Percentiles rank a stretch among this genome's conserved stretches.
Conservation (phyloP, 495 filamentous ascomycete genomes). For the Podospora anserina region DNA sequence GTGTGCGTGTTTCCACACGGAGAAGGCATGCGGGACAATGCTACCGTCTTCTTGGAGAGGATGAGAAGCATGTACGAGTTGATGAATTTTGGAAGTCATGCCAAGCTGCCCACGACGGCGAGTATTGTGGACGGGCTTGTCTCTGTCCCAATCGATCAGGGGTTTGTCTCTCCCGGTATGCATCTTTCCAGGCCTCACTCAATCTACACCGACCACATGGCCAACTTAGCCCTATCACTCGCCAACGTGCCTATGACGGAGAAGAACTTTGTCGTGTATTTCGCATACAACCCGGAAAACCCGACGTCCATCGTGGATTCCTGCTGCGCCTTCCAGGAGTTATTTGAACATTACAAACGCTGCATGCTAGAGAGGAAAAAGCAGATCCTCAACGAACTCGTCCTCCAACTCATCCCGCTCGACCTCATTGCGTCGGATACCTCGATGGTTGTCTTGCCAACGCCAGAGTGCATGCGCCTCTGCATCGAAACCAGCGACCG, state of each 20-base stretch:
- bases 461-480: constrained; percentile 62
- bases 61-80: constrained; percentile 73
- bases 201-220: constrained; percentile 29
- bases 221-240: constrained; percentile 36
- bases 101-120: constrained; percentile 50
- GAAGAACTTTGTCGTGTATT: constrained; percentile 76
- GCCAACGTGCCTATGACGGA: constrained; percentile 34
- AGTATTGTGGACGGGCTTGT: constrained; percentile 59
- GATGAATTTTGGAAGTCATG: constrained; percentile 72
- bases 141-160: constrained; percentile 46
- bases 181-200: constrained; percentile 29
- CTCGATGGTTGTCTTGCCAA: constrained; percentile 62
- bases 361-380: constrained; percentile 52
- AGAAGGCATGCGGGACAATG: constrained; percentile 55
- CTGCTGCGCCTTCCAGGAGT: constrained; percentile 71
- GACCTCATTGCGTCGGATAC: constrained; percentile 64
- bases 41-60: constrained; percentile 66
- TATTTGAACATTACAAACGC: constrained; percentile 66
- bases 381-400: constrained; percentile 60
- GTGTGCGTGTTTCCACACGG: constrained; percentile 74
- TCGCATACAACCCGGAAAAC: constrained; percentile 71
- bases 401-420: constrained; percentile 78
- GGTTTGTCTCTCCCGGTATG: constrained; percentile 29
- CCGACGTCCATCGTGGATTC: constrained; percentile 66
- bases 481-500: constrained; percentile 87